Percentiles rank a stretch among this genome's conserved stretches.
phyloP scores from a whole-genome alignment of 2,329 filamentous ascomycete species.

The Paecilomyces dactylethromorphus region DNA sequence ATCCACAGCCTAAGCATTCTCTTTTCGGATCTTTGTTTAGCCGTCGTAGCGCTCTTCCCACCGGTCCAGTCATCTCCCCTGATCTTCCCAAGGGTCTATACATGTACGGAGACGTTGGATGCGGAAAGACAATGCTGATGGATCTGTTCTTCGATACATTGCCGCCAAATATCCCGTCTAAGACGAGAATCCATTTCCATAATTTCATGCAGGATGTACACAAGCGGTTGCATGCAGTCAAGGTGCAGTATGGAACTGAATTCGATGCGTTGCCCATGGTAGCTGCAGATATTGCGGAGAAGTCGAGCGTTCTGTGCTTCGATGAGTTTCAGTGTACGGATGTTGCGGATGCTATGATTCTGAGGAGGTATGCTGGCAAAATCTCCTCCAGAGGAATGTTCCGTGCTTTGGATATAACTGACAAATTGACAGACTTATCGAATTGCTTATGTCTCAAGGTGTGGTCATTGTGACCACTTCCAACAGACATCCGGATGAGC shows the following conservation, averaged over 20 bases:
- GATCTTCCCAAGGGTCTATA: constrained; percentile 83
- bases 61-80: constrained; percentile 51
- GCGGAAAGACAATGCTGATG: constrained; percentile 99
- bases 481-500: constrained; percentile 90
- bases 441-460: constrained; percentile 91
- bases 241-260: constrained; percentile 81
- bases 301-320: constrained; percentile 84
- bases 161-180: constrained; percentile 68
- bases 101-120: constrained; percentile 92
- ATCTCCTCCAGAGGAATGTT: not conserved
- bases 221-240: constrained; percentile 80
- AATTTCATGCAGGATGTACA: constrained; percentile 99
- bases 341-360: constrained; percentile 96
- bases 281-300: constrained; percentile 85
- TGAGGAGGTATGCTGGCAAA: constrained; percentile 56
- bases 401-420: constrained; percentile 3
- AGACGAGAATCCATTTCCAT: constrained; percentile 95
- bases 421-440: constrained; percentile 58
- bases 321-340: constrained; percentile 99
- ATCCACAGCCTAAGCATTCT: constrained; percentile 45
- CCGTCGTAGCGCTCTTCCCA: constrained; percentile 22
- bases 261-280: constrained; percentile 87
- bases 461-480: constrained; percentile 93
- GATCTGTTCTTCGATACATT: constrained; percentile 94
- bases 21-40: constrained; percentile 47